Base-by-base conservation (phyloP, 352 stramenopile genomes). In the Globisporangium nagaii region DNA sequence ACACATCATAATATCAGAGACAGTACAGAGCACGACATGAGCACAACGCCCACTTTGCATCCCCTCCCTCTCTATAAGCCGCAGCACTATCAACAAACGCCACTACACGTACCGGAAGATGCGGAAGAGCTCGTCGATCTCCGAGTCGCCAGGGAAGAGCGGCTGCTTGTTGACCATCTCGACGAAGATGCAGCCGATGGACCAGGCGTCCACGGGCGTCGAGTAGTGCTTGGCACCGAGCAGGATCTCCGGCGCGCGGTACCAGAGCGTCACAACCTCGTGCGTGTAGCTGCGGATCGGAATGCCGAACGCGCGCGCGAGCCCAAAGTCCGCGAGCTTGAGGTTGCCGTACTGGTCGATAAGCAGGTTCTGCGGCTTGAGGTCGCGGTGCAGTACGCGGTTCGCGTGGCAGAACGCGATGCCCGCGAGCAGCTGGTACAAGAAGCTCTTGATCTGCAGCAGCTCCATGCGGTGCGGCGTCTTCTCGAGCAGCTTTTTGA, bases 81-180 rank as follows among this genome's bases (percentile, higher is more conserved):
- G 1, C 28, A 39, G 6, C 11, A 48, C 12, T 34, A 34, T 12
- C 8, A 19, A 7, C 42, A 48, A 37, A 36, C 12, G n/a, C 7
- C 12, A 7, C 25, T 40, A 28, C 17, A 63, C 62, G 72, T 70
- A 73, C 68, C 81, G 75, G 70, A 99, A 99, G 54, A 99, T 99
- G 42, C 98, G 97, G 71, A 98, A 99, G 25, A 99, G 74, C 65
- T 99, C 93, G 67, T 99, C 97, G 67, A 99, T 99, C 73, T 99
- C 97, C 24, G 93, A 98, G 66, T 99, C 95, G 15, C 95, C 95
- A 6, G 86, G 84, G 54, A 95, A 95, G 7, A 96, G 61, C 24
- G 84, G 84, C 66, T 91, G 81, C 45, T 92, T 90, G 60, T 90
- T 96, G 44, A 95, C 77, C 87, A 98, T 96, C 63, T 98, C 92